Evolutionary conservation across 2,329 filamentous ascomycete genomes (phyloP), one percentile per base, ranked within the genome.

Genomic region (Epichloe sylvatica): DNA sequence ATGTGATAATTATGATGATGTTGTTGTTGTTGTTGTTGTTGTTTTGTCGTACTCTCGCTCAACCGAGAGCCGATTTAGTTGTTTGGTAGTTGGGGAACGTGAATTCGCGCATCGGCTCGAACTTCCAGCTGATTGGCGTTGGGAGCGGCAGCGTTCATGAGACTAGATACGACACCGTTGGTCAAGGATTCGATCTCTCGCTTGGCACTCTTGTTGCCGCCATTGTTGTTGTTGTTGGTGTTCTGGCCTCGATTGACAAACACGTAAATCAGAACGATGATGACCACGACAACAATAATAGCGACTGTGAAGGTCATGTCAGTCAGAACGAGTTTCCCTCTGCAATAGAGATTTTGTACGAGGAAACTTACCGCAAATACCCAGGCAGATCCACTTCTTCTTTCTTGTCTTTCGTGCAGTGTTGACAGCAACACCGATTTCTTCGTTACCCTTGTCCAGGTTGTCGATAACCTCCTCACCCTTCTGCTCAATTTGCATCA

Each of bases 301-400:
- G 66, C 63, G 42, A 79, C 74, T 77, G 51, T 13, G 36, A 21
- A 41, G 30, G 23, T 13, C 17, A 38, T 19, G 34, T 47, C n/a
- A 39, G 30, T 47, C 35, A 34, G 19, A 21, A 41, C 8, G 25
- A 19, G 12, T 30, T n/a, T 37, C 15, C 33, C 11, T 23, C 3
- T 12, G 33, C 23, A 23, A 6, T 38, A 44, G 6, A 2, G 12
- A 4, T 19, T 13, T 4, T 30, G 9, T 30, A 11, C 30, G 3
- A 12, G 23, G 12, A 34, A 19, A 61, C 76, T 58, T 71, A 80
- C 76, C 70, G 58, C 75, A 70, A 61, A 96, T 87, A 60, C 83
- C 81, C 57, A 95, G 70, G 74, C 89, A 95, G 65, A 86, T 90
- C 90, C 89, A 96, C 84, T 96, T 96, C 88, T 94, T 94, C 72